These are phyloP conservation scores for Brassica juncea DNA, from an alignment of 345 rosid species.

Conservation along the genomic window DNA sequence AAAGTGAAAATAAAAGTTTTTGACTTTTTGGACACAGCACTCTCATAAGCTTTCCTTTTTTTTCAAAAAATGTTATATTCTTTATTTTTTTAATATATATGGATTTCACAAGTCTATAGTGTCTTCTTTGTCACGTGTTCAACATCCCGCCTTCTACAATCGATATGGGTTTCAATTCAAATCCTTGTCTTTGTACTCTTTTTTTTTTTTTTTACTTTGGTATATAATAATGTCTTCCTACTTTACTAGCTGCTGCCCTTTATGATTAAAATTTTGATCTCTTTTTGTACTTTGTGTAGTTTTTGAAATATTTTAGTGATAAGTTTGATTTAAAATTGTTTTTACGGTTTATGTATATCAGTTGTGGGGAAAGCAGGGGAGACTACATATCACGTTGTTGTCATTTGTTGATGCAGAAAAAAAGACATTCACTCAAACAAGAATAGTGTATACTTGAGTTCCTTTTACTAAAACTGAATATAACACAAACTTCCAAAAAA, in stretches of 20 bases:
- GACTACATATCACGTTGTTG: background rate
- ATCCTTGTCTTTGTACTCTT: background rate
- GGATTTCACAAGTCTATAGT: background rate
- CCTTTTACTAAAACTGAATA: background rate
- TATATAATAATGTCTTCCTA: conserved; percentile 4
- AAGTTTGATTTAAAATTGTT: too few relatives aligned
- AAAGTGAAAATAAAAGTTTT: conserved; percentile 4
- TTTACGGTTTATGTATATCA: background rate
- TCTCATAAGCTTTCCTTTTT: background rate
- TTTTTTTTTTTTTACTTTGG: background rate
- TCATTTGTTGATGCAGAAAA: background rate
- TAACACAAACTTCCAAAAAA: background rate
- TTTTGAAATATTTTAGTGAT: background rate
- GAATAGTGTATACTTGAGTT: background rate
- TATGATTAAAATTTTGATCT: background rate
- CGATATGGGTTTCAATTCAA: conserved; percentile 12
- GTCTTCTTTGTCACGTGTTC: background rate
- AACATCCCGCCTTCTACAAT: conserved; percentile 30
- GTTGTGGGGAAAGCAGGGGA: background rate
- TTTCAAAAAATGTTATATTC: background rate
- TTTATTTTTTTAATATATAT: background rate
- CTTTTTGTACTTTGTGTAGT: background rate
- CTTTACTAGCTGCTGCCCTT: conserved; percentile 4
- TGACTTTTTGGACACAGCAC: conserved; percentile 26
- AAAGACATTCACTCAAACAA: background rate